Evolutionary conservation across 176 grass and related monocot genomes (phyloP).

Genomic region (Oryza meyeriana): DNA sequence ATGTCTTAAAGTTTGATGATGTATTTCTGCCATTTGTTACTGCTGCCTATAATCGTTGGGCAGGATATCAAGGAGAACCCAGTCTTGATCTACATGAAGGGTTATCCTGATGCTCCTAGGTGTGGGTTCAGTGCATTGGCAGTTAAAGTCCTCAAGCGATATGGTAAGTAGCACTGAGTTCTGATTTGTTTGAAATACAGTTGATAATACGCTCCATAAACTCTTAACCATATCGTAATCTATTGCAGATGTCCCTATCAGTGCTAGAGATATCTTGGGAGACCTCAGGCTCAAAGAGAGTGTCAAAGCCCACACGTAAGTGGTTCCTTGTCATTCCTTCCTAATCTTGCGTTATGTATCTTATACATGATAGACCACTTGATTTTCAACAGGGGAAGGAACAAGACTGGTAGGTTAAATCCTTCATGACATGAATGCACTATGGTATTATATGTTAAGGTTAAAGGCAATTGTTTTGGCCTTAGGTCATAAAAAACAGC

Average conservation of each 20-base stretch:
- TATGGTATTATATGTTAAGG: slow-evolving; percentile 10
- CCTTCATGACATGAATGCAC: background rate
- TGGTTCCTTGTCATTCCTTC: background rate
- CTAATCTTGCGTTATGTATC: background rate
- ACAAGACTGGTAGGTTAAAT: slow-evolving; percentile 2
- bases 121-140: slow-evolving; percentile 96
- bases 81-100: slow-evolving; percentile 92
- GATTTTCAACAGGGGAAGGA: background rate
- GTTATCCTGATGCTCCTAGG: slow-evolving; percentile 74
- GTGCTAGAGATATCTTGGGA: slow-evolving; percentile 75
- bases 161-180: slow-evolving; percentile 44
- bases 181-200: background rate
- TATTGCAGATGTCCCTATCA: slow-evolving; percentile 56
- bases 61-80: slow-evolving; percentile 86
- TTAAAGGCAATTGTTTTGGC: no score
- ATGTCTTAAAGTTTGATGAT: background rate
- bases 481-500: background rate
- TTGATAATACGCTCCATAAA: background rate
- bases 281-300: slow-evolving; percentile 78
- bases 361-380: slow-evolving; percentile 2
- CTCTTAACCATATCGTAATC: slow-evolving; percentile 11
- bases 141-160: slow-evolving; percentile 84
- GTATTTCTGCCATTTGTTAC: slow-evolving; percentile 10
- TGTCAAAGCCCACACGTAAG: slow-evolving; percentile 85
- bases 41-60: background rate